phyloP scores from a whole-genome alignment of 1,139 yeast genomes.

The Kurtzmaniella quercitrusa region DNA sequence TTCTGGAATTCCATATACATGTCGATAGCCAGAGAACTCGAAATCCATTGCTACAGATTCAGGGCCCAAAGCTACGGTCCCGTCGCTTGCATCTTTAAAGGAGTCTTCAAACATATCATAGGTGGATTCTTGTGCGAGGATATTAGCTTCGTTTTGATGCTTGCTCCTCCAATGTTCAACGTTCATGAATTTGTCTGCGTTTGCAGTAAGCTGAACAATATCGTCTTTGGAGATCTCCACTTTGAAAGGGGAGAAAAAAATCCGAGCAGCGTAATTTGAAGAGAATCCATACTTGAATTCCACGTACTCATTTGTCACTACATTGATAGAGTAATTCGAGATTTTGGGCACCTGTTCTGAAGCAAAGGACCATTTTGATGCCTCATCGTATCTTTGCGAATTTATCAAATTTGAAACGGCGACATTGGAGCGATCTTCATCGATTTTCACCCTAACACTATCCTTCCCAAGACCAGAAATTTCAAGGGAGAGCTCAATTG shows the following conservation, averaged over 20 bases:
- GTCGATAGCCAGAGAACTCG: constrained; percentile 51
- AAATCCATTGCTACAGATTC: constrained; percentile 84
- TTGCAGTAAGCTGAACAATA: constrained; percentile 50
- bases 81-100: constrained; percentile 57
- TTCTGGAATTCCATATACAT: constrained; percentile 91
- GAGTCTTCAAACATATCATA: constrained; percentile 57
- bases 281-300: constrained; percentile 37
- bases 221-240: constrained; percentile 45
- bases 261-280: constrained; percentile 23
- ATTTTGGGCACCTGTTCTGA: constrained; percentile 4
- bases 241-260: constrained; percentile 43
- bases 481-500: constrained; percentile 48
- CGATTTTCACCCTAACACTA: constrained; percentile 55
- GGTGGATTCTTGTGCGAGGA: constrained; percentile 52
- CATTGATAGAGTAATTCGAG: constrained; percentile 9
- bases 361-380: constrained; percentile 56
- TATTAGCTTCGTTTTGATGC: constrained; percentile 30
- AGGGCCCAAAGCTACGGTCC: constrained; percentile 76
- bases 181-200: constrained; percentile 67
- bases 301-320: constrained; percentile 14
- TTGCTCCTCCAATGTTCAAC: constrained; percentile 69
- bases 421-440: constrained; percentile 42
- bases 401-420: constrained; percentile 16
- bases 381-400: constrained; percentile 53
- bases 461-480: constrained; percentile 52